A percentile compares a stretch with the other conserved stretches of the same genome.
Evolutionary conservation across 305 asterid species (phyloP).

Genomic region (Andrographis paniculata): DNA sequence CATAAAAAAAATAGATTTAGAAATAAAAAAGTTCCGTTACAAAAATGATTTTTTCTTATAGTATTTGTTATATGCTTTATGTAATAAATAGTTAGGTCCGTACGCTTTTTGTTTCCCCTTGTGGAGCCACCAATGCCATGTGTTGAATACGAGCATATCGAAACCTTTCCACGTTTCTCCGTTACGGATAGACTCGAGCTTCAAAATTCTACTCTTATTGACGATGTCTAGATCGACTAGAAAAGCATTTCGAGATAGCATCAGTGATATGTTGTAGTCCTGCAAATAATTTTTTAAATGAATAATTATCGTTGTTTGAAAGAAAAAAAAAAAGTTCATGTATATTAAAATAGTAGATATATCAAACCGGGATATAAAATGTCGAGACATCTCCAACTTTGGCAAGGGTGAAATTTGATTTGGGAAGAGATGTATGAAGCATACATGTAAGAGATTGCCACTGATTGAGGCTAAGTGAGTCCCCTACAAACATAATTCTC

Average conservation of each 20-base stretch:
- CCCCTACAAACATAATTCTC: conserved; percentile 24
- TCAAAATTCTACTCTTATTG: conserved; percentile 37
- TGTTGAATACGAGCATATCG: conserved; percentile 61
- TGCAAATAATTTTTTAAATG: conserved; percentile 16
- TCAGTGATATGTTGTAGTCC: conserved; percentile 42
- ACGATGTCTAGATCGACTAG: conserved; percentile 48
- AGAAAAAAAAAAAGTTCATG: too few species aligned
- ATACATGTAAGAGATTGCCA: conserved; percentile 81
- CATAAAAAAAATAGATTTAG: too few species aligned
- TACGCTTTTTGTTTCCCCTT: conserved; percentile 54
- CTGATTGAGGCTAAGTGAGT: conserved; percentile 60
- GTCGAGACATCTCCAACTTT: conserved; percentile 39
- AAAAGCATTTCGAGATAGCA: conserved; percentile 49
- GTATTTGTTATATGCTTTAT: too few species aligned
- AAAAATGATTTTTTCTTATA: not conserved
- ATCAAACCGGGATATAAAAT: conserved; percentile 33
- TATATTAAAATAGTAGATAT: not conserved
- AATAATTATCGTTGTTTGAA: not conserved
- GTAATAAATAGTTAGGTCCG: conserved; percentile 6
- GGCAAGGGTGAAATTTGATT: conserved; percentile 27
- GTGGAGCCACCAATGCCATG: conserved; percentile 89
- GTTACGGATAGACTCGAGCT: conserved; percentile 46
- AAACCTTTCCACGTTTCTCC: conserved; percentile 52
- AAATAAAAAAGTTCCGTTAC: too few species aligned
- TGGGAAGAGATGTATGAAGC: conserved; percentile 45